Percentiles rank a stretch among this genome's conserved stretches.
Conservation (phyloP, 1,284 basidiomycete genomes). For the Cutaneotrichosporon daszewskae region DNA sequence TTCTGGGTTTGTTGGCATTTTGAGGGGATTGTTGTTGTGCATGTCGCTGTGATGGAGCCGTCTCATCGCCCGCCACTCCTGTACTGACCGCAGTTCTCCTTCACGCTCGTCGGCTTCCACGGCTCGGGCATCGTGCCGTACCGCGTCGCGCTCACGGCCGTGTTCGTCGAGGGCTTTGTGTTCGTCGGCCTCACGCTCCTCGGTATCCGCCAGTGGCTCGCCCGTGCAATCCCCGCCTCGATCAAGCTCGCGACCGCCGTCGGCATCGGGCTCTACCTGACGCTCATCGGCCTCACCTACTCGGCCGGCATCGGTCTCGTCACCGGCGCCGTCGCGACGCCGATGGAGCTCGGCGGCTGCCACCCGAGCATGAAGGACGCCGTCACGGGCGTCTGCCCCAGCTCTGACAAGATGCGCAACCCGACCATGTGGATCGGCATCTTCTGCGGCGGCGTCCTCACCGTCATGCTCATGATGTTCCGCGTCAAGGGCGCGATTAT, state of each 20-base stretch:
- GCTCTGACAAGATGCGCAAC: conserved; percentile 51
- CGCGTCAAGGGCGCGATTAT: conserved; percentile 62
- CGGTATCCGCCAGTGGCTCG: conserved; percentile 84
- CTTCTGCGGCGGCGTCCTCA: conserved; percentile 77
- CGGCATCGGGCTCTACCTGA: conserved; percentile 73
- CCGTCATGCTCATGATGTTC: conserved; percentile 74
- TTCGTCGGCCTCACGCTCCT: conserved; percentile 76
- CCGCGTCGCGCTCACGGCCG: conserved; percentile 74
- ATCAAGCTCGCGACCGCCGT: conserved; percentile 76
- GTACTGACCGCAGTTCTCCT: too few relatives aligned
- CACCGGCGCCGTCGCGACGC: conserved; percentile 64
- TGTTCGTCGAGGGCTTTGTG: conserved; percentile 82
- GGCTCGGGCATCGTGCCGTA: conserved; percentile 65
- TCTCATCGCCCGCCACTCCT: too few relatives aligned
- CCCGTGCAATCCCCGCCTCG: conserved; percentile 79
- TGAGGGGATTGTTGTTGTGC: too few relatives aligned
- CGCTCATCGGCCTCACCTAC: conserved; percentile 49
- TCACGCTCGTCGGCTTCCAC: conserved; percentile 78
- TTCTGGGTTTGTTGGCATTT: too few relatives aligned
- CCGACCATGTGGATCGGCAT: conserved; percentile 67
- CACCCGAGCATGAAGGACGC: conserved; percentile 37
- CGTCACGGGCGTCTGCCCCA: conserved; percentile 56
- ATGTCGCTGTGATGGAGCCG: too few relatives aligned
- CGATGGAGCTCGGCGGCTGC: conserved; percentile 79
- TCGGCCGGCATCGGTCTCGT: conserved; percentile 70